Conservation (phyloP, 2,329 filamentous ascomycete species). For the Fusarium nurragi region DNA sequence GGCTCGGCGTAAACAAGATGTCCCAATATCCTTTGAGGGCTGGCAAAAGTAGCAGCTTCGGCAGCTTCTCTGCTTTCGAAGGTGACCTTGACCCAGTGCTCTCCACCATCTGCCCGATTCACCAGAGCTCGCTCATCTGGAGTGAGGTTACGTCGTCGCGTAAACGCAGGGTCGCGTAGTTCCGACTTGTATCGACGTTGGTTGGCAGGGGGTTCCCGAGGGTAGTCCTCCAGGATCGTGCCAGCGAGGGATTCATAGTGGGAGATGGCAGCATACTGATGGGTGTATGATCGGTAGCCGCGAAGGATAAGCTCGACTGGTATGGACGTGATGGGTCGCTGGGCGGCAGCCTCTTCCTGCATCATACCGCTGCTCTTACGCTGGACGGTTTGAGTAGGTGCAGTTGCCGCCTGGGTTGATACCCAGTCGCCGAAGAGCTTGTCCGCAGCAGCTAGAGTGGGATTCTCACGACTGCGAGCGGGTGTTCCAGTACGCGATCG, state of each 20-base stretch:
- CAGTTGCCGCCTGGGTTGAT: constrained; percentile 54
- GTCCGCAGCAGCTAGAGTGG: constrained; percentile 69
- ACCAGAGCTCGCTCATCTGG: constrained; percentile 80
- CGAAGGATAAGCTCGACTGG: constrained; percentile 84
- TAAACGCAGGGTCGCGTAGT: constrained; percentile 76
- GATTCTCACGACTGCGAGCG: constrained; percentile 66
- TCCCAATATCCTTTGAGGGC: constrained; percentile 76
- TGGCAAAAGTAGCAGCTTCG: constrained; percentile 73
- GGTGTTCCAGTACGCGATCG: constrained; percentile 69
- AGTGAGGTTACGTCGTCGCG: constrained; percentile 71
- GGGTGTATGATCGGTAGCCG: constrained; percentile 73
- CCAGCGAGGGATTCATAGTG: constrained; percentile 90
- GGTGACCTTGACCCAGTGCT: constrained; percentile 91
- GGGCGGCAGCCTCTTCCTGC: constrained; percentile 53
- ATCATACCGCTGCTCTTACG: constrained; percentile 52
- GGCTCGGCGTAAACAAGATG: constrained; percentile 76
- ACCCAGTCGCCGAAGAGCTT: constrained; percentile 70
- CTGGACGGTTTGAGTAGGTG: constrained; percentile 42
- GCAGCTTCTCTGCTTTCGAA: constrained; percentile 79
- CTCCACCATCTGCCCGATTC: constrained; percentile 81
- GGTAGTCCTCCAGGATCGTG: constrained; percentile 91
- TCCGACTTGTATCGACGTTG: constrained; percentile 77
- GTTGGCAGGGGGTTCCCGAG: constrained; percentile 79
- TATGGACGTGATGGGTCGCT: constrained; percentile 51
- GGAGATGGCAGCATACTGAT: constrained; percentile 87